Base-by-base conservation (phyloP, 441 rosid genomes). In the Bruguiera hainesii region DNA sequence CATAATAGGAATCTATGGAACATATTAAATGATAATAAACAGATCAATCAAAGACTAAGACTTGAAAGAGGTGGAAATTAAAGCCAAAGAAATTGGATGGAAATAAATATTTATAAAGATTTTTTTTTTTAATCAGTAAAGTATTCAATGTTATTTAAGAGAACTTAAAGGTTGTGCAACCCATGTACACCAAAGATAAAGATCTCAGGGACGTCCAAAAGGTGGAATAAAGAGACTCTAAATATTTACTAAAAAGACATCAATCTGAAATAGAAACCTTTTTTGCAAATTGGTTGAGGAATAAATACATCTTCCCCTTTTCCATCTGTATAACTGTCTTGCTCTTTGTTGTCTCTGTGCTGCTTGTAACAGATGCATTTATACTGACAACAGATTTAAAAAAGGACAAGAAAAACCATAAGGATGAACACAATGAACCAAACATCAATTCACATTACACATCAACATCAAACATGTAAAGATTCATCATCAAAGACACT, bases 341-440 rank as follows among this genome's bases (percentile, higher is more conserved):
- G 76, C 97, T 94, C 76, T 91, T 94, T 59, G 86, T 82, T 57
- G 78, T 76, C 82, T 94, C 97, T 18, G 94, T 89, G 81, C 94
- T 91, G 76, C 98, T 94, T 65, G 91, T 89, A 72, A 94, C 99
- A 61, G 97, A 91, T 79, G 98, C 98, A 78, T 82, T 89, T 81
- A 94, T 65, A 71, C 98, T 91, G 84, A 64, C 60, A 75, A 77
- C 29, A 62, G 6, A 48, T 21, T 53, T 25, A 26, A 13, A 21
- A 28, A 53, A 53, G 28, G 57, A 3, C 6, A 6, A 35, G 33
- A 51, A 55, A 13, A 29, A 62, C 28, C 39, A 67, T 56, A 48
- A 71, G 58, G 28, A 61, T 21, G 20, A 48, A 62, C 7, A 18
- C 0, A 5, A 42, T 37, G 19, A 16, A 50, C 6, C 3, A 2